Base-by-base conservation (phyloP, 1,139 yeast species). In the Protomyces gravidus region DNA sequence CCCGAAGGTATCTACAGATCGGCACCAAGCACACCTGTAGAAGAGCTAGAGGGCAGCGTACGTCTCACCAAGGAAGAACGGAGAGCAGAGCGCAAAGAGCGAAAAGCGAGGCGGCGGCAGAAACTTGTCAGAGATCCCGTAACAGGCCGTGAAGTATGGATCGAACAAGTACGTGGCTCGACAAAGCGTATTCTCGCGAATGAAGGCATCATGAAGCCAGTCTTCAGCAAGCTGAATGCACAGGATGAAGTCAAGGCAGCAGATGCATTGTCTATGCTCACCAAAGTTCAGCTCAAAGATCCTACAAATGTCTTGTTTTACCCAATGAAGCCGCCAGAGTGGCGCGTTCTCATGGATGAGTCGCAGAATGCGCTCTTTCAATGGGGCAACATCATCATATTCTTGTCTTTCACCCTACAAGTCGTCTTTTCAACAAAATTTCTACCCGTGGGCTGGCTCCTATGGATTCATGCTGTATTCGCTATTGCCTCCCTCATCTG, bases 231-330 rank as follows among this genome's bases (percentile, higher is more conserved):
- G 6, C 25, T 40, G 28, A 32, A 23, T n/a, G 27, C 15, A n/a
- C 39, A 32, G 26, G 33, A 33, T 15, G 58, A 53, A 25, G 21
- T 19, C 27, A 15, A 50, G 7, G 51, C 58, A 11, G 58, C 58
- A 17, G 51, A 46, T 13, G 11, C 46, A 45, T 17, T 53, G 21
- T n/a, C 58, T 3, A 25, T 17, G 32, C 47, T 53, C 6, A 45
- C 45, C 45, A 53, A 59, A 36, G 60, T 55, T 2, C 56, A 55
- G 1, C 45, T 55, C 47, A 55, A 55, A 39, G 60, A 55, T 45
- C 59, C 59, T 23, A 60, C 60, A 4, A 55, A 56, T 42, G 26
- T 60, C 26, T 46, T 60, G 2, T 60, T 50, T 39, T 60, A 55
- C 27, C 62, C 62, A n/a, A 28, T 52, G 55, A 46, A 32, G 3